Base-by-base conservation (phyloP, 176 grass and related monocot species). In the Triticum turgidum region DNA sequence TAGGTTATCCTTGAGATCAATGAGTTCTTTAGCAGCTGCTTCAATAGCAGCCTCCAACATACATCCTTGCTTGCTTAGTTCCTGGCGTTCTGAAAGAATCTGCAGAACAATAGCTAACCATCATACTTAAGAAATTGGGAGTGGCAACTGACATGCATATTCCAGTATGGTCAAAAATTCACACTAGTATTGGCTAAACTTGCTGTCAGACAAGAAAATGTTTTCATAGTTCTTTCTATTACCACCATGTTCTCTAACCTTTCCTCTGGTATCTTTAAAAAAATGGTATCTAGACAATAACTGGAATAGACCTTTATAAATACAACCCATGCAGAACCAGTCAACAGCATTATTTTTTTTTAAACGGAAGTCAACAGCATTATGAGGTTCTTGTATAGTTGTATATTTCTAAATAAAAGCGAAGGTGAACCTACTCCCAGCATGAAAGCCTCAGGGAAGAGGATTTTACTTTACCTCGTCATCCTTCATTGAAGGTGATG, bases 31-130 rank as follows among this genome's bases (percentile, higher is more conserved):
- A 83, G 94, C 89, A 83, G 87, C 81, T 65, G 92, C 90, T 92
- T 93, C 83, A 91, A 99, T 94, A 91, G 90, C 92, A 85, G 85
- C 89, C 88, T 97, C 87, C 78, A 99, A 77, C 47, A 92, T 81
- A 79, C 83, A 87, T 35, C 94, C 94, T 89, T 90, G 80, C 71
- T 90, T 87, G 80, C 83, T 94, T 80, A 94, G 87, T 77, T 99
- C 92, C 82, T 89, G 88, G 80, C 87, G 91, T 76, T 90, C 76
- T 82, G 62, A 69, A 86, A 98, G n/a, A 72, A 88, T 84, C 92
- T 91, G 90, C 81, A 87, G 35, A 63, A 56, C 24, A 76, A 86
- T 71, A 85, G 20, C 11, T 66, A 45, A 79, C 41, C 51, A 58
- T 85, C 54, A 71, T 78, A 66, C 63, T 41, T 41, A 15, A 56